These are phyloP conservation scores for Rasamsonia emersonii DNA, from an alignment of 2,329 filamentous ascomycete genomes.

Conservation along the genomic window DNA sequence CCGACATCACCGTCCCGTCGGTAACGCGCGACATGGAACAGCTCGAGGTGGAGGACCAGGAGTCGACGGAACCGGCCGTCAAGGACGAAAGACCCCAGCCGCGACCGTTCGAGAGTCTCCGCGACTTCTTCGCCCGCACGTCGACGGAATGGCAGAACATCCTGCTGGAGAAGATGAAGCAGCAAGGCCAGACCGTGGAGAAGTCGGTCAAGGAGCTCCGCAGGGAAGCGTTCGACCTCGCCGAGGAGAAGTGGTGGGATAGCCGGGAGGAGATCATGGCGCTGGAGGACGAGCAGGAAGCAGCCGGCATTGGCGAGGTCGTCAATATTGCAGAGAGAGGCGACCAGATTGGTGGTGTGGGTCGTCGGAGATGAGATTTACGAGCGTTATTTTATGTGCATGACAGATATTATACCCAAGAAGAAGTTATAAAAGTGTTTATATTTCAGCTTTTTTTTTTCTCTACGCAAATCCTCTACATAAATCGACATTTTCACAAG, in stretches of 20 bases:
- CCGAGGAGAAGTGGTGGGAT: constrained; percentile 99
- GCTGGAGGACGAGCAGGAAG: constrained; percentile 92
- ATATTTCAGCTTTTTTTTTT: no score
- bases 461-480: no score
- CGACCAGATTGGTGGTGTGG: constrained; percentile 40
- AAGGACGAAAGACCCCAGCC: constrained; percentile 69
- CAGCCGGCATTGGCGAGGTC: constrained; percentile 87
- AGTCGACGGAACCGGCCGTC: constrained; percentile 36
- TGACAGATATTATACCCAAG: no score
- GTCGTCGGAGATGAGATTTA: constrained; percentile 34
- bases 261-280: constrained; percentile 85
- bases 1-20: constrained; percentile 28
- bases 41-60: constrained; percentile 29
- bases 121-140: constrained; percentile 86
- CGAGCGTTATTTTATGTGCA: no score
- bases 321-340: constrained; percentile 73
- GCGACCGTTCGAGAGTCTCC: constrained; percentile 77
- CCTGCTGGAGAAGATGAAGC: constrained; percentile 65
- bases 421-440: no score
- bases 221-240: constrained; percentile 78
- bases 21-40: constrained; percentile 29
- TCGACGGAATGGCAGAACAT: constrained; percentile 85
- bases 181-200: constrained; percentile 48
- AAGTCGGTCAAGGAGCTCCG: constrained; percentile 84
- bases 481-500: constrained; percentile 2